Evolutionary conservation across 495 filamentous ascomycete genomes (phyloP).

Genomic region (Penicillium riverlandense): DNA sequence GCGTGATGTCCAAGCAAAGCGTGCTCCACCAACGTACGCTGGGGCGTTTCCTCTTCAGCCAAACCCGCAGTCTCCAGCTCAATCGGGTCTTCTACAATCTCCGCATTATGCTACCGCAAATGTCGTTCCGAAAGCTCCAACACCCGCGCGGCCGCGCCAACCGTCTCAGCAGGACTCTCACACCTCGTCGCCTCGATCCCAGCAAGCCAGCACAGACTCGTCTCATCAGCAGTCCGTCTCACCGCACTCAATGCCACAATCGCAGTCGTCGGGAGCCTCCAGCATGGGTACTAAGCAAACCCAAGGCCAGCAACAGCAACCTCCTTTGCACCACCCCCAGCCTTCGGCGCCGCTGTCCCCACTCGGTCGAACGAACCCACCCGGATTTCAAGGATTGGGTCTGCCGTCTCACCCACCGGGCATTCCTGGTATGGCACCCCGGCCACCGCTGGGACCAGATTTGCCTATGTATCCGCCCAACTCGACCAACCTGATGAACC

Average conservation of each 20-base stretch:
- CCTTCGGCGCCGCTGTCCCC: conserved; percentile 47
- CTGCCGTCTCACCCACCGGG: conserved; percentile 50
- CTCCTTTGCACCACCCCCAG: conserved; percentile 42
- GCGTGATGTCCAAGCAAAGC: conserved; percentile 35
- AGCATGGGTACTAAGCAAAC: conserved; percentile 21
- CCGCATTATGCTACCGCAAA: conserved; percentile 73
- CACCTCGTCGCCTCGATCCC: conserved; percentile 54
- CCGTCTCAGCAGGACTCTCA: conserved; percentile 75
- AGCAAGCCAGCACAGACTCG: conserved; percentile 30
- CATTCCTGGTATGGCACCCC: conserved; percentile 43
- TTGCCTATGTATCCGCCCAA: conserved; percentile 52
- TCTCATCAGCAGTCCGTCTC: conserved; percentile 32
- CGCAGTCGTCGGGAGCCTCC: conserved; percentile 24
- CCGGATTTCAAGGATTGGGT: conserved; percentile 40
- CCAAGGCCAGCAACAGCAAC: conserved; percentile 18
- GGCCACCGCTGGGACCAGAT: conserved; percentile 35
- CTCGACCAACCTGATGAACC: conserved; percentile 25
- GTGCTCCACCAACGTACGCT: conserved; percentile 30
- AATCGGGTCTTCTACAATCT: conserved; percentile 49
- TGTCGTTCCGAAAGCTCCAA: conserved; percentile 72
- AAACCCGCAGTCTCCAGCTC: conserved; percentile 40
- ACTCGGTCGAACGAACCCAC: conserved; percentile 44
- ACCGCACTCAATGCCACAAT: conserved; percentile 31
- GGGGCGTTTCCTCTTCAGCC: conserved; percentile 45
- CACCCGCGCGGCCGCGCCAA: conserved; percentile 68